These are phyloP conservation scores for Chlamydomonas schloesseri DNA, from an alignment of 139 green algal genomes.

Conservation along the genomic window DNA sequence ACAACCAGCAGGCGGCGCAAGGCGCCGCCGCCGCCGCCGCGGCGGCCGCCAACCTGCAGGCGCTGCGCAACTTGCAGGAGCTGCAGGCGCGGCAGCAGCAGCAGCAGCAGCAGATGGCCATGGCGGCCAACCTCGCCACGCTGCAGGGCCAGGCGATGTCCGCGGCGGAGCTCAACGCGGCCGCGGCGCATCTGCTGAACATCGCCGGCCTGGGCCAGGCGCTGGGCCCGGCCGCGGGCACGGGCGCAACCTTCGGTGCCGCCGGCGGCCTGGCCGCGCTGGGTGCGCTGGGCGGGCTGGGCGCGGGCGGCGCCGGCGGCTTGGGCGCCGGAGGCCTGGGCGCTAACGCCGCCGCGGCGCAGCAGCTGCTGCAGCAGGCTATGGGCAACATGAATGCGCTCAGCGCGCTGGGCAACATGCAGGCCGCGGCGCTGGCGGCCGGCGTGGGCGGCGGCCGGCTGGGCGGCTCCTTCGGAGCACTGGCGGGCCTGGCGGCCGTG, in stretches of 20 bases:
- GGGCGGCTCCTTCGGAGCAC: neutral
- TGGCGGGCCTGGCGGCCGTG: neutral
- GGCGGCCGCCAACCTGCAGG: slow-evolving; percentile 25
- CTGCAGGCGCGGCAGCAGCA: slow-evolving; percentile 54
- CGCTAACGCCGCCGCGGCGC: slow-evolving; percentile 3
- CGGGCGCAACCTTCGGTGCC: neutral
- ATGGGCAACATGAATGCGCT: slow-evolving; percentile 50
- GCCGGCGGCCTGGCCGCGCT: neutral
- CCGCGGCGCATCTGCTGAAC: slow-evolving; percentile 54
- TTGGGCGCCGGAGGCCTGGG: neutral
- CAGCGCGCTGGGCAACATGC: slow-evolving; percentile 21
- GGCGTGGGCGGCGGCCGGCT: slow-evolving; percentile 12
- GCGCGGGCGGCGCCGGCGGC: slow-evolving; percentile 27
- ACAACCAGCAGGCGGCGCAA: neutral
- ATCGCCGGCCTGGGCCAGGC: slow-evolving; percentile 40
- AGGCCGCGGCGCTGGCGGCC: slow-evolving; percentile 6
- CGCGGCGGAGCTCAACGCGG: slow-evolving; percentile 37
- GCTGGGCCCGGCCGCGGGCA: neutral
- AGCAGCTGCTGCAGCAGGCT: slow-evolving; percentile 55
- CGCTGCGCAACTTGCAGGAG: slow-evolving; percentile 47
- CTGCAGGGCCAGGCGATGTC: slow-evolving; percentile 36
- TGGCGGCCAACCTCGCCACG: slow-evolving; percentile 29
- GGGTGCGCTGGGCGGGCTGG: slow-evolving; percentile 1
- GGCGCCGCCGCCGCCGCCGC: neutral
- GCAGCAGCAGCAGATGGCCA: slow-evolving; percentile 63